Base-by-base conservation (phyloP, 345 rosid species). In the Salix suchowensis region DNA sequence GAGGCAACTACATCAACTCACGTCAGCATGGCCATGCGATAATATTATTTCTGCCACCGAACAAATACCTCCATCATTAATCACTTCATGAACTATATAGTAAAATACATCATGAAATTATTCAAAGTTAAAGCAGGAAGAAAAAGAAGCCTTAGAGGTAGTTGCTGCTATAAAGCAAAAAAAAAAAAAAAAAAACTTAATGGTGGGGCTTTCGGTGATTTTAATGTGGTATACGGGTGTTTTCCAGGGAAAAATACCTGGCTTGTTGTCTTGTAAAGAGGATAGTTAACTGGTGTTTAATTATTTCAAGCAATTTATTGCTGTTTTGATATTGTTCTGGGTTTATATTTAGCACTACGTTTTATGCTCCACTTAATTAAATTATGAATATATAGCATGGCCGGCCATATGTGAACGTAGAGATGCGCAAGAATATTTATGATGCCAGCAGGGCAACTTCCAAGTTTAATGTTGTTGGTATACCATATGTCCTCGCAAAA, bases 21-120 rank as follows among this genome's bases (percentile, higher is more conserved):
- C 87, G 50, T 75, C 90, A 61, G 84, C 90, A 72, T 89, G 96
- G 92, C 86, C 90, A 68, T 80, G 84, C 78, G 78, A 82, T 81
- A 85, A 84, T 61, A 61, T 82, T 74, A 78, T 85, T 46, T 12
- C 50, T 46, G 50, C 50, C 15, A 77, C 73, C n/a, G 89, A 88
- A 84, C 87, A 78, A 85, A 83, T 52, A 26, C 39, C 76, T 78
- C 71, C 81, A 70, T 81, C 90, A 67, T 58, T 86, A 73, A 89
- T 85, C 86, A 76, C 89, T 50, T 69, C 75, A 26, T 81, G 52
- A 77, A 30, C 39, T 69, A 32, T 32, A 44, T 46, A 48, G n/a
- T 28, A 19, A 40, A 74, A 74, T 74, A 50, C 74, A 69, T 50
- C 58, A 52, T 54, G 34, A 28, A 73, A 71, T 34, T 60, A 71